Evolutionary conservation across 768 basidiomycete genomes (phyloP).

Genomic region (Mycena chlorophos): DNA sequence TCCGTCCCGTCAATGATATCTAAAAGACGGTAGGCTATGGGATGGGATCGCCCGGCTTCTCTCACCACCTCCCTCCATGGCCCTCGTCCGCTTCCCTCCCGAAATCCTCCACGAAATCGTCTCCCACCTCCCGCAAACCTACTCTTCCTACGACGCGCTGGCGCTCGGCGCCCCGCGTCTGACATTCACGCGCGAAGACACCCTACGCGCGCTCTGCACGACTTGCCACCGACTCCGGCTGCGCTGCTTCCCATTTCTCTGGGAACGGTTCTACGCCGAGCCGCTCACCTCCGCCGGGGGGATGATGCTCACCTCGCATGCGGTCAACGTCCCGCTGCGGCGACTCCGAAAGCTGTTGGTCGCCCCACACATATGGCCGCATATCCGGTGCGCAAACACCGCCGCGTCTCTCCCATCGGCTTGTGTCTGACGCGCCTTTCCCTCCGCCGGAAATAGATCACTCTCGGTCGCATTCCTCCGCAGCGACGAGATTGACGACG

Average conservation of each 20-base stretch:
- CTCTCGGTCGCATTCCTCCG: background rate
- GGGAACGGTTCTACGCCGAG: constrained; percentile 1
- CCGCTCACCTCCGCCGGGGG: background rate
- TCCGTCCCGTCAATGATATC: background rate
- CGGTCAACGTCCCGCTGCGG: background rate
- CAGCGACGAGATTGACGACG: background rate
- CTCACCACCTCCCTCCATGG: background rate
- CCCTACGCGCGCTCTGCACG: background rate
- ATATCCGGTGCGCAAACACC: background rate
- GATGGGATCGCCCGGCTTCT: background rate
- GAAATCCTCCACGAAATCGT: background rate
- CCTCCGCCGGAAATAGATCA: background rate
- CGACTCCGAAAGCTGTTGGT: background rate
- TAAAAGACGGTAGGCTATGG: background rate
- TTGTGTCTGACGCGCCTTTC: background rate
- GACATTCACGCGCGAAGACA: background rate
- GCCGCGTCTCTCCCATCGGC: background rate
- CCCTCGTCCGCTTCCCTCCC: background rate
- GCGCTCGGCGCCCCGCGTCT: background rate
- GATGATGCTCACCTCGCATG: background rate
- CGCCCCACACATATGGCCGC: constrained; percentile 1
- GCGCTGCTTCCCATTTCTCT: background rate
- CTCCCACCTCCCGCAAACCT: background rate
- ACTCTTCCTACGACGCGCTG: background rate
- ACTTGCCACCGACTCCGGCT: background rate